phyloP scores from a whole-genome alignment of 1,284 basidiomycete species.

The Quambalaria eucalypti region DNA sequence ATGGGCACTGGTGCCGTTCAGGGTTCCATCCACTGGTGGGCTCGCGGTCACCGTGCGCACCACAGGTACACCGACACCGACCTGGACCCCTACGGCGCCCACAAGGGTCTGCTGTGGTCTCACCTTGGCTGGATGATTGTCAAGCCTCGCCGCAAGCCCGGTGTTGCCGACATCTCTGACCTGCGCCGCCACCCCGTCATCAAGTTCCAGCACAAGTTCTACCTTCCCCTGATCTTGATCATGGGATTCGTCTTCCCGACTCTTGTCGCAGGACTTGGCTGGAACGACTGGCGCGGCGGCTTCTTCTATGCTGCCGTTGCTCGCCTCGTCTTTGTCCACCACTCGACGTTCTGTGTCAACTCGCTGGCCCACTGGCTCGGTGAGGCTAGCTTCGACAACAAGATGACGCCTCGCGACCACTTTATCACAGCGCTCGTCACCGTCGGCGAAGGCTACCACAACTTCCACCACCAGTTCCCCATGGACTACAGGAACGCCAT shows the following conservation, averaged over 20 bases:
- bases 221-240: constrained; percentile 43
- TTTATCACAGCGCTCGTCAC: constrained; percentile 43
- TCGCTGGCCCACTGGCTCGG: constrained; percentile 46
- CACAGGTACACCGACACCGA: constrained; percentile 47
- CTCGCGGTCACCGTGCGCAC: constrained; percentile 46
- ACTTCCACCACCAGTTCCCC: constrained; percentile 47
- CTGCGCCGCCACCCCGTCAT: constrained; percentile 42
- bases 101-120: constrained; percentile 44
- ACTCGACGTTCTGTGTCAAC: constrained; percentile 47
- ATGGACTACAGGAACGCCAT: constrained; percentile 46
- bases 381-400: constrained; percentile 44
- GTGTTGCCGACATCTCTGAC: constrained; percentile 44
- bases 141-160: constrained; percentile 45
- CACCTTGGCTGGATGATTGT: constrained; percentile 46
- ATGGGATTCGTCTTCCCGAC: constrained; percentile 43
- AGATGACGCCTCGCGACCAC: constrained; percentile 46
- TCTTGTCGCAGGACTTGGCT: constrained; percentile 43
- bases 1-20: constrained; percentile 43
- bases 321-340: constrained; percentile 44
- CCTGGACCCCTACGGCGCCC: constrained; percentile 45
- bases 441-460: constrained; percentile 46
- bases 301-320: constrained; percentile 44
- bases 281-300: constrained; percentile 44
- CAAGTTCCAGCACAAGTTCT: constrained; percentile 45
- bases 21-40: constrained; percentile 46